Evolutionary conservation across 2,329 filamentous ascomycete genomes (phyloP), one percentile per base, ranked within the genome.

Genomic region (Decorospora gaudefroyi): DNA sequence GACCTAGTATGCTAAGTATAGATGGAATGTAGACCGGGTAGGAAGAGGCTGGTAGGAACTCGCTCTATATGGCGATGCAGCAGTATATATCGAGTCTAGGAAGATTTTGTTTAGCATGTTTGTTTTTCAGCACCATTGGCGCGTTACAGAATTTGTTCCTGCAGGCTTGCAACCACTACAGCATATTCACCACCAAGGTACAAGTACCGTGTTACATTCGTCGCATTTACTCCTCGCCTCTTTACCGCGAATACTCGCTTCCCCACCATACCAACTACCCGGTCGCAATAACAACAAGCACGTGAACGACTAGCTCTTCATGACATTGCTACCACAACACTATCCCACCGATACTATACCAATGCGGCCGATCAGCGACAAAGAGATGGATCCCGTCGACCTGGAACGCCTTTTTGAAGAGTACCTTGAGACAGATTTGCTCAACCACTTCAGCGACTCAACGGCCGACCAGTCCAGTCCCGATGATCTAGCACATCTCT

Each of bases 361-460:
- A 45, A 73, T 75, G 62, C 74, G 73, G 67, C 57, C 75, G 53
- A 67, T 74, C 57, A 68, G 70, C 64, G 72, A 78, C 71, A 81
- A 78, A 76, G 73, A 73, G 48, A 67, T 71, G 59, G 75, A 78
- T 43, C 77, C 77, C 72, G 74, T 78, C 55, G 80, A 83, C 63
- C 74, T 80, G 47, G 78, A 79, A 69, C 78, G 80, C 65, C 74
- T 85, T 68, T 84, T 86, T 73, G 80, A 83, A 60, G 77, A 83
- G 65, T 84, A 81, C 64, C 75, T 84, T 66, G 77, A 82, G 55
- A 76, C 79, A 68, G 80, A 82, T 48, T 72, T 77, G 42, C 74
- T 77, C 55, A 74, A 62, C 21, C 56, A 74, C 41, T 67, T 72
- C 49, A 73, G 72, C 56, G 72, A 75, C 49, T 69, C 70, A 49